Percentiles rank a stretch among this genome's conserved stretches.
Evolutionary conservation across 1,139 yeast genomes (phyloP).

Genomic region (Kodamaea fungicola): DNA sequence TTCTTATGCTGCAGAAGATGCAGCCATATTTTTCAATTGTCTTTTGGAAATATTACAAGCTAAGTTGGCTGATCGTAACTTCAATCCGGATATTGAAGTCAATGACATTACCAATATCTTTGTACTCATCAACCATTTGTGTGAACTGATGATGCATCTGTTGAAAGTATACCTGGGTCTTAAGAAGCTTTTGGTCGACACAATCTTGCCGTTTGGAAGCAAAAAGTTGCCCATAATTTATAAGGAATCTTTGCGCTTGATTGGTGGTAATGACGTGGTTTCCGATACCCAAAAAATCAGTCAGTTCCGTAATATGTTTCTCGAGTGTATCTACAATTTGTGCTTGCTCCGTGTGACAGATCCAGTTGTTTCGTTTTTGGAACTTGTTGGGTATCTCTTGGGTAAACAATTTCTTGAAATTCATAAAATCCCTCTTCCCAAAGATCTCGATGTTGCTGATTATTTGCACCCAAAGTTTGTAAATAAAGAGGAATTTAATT

Average conservation of each 20-base stretch:
- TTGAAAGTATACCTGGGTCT: slow-evolving; percentile 1
- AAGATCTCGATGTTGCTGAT: slow-evolving; percentile 14
- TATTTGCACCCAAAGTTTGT: slow-evolving; percentile 12
- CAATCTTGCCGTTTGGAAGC: slow-evolving; percentile 5
- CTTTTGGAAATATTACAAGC: slow-evolving; percentile 8
- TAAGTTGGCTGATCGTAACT: slow-evolving; percentile 6
- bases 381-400: slow-evolving; percentile 23
- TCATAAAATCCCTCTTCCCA: slow-evolving; percentile 15
- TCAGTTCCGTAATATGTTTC: slow-evolving; percentile 16
- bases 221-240: slow-evolving; percentile 13
- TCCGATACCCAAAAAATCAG: slow-evolving; percentile 5
- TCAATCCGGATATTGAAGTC: slow-evolving; percentile 9
- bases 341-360: slow-evolving; percentile 11
- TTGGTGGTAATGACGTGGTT: slow-evolving; percentile 11
- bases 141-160: slow-evolving; percentile 7
- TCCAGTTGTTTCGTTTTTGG: slow-evolving; percentile 14
- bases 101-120: slow-evolving; percentile 11
- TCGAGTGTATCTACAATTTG: slow-evolving; percentile 17
- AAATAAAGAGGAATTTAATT: slow-evolving; percentile 2
- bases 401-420: slow-evolving; percentile 15
- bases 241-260: slow-evolving; percentile 12
- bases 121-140: slow-evolving; percentile 9
- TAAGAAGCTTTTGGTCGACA: slow-evolving; percentile 2
- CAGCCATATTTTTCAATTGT: slow-evolving; percentile 7
- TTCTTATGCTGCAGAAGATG: slow-evolving; percentile 5